Conservation (phyloP, 176 grass and related monocot species). For the Oryza meridionalis region DNA sequence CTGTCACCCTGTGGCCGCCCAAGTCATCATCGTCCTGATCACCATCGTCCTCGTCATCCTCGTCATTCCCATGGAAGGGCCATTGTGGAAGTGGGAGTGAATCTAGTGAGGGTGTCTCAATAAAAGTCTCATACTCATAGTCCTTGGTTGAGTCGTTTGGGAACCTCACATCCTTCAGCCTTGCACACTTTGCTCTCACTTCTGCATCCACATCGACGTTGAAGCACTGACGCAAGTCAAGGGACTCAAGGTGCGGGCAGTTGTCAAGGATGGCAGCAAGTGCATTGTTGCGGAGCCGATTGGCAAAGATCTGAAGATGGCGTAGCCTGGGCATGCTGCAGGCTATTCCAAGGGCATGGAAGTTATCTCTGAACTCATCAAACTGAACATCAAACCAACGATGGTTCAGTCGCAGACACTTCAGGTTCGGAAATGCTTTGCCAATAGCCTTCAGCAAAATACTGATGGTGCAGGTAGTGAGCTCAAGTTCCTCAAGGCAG, state of each 20-base stretch:
- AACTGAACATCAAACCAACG: slow-evolving; percentile 17
- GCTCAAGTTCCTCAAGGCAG: slow-evolving; percentile 31
- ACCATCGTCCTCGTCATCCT: not conserved
- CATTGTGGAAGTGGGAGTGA: slow-evolving; percentile 6
- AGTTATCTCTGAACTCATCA: not conserved
- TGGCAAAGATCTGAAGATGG: slow-evolving; percentile 33
- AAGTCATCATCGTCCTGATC: slow-evolving; percentile 4
- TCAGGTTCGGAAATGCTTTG: slow-evolving; percentile 27
- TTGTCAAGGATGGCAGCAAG: slow-evolving; percentile 26
- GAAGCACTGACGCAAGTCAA: slow-evolving; percentile 14
- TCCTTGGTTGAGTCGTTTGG: slow-evolving; percentile 31
- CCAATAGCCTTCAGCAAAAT: slow-evolving; percentile 33
- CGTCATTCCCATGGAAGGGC: not conserved
- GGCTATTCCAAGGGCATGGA: slow-evolving; percentile 8
- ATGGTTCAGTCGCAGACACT: slow-evolving; percentile 14
- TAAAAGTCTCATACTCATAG: not conserved
- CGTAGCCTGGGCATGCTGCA: slow-evolving; percentile 22
- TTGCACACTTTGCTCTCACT: not conserved
- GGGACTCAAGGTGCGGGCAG: slow-evolving; percentile 17
- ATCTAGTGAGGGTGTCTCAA: not conserved
- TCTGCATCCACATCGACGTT: not conserved
- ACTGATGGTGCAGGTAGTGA: slow-evolving; percentile 18
- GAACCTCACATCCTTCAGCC: slow-evolving; percentile 20
- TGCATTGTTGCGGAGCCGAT: slow-evolving; percentile 13
- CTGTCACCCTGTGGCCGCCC: not conserved